These are phyloP conservation scores for Neurospora sp. DNA, from an alignment of 495 filamentous ascomycete species.

Conservation along the genomic window DNA sequence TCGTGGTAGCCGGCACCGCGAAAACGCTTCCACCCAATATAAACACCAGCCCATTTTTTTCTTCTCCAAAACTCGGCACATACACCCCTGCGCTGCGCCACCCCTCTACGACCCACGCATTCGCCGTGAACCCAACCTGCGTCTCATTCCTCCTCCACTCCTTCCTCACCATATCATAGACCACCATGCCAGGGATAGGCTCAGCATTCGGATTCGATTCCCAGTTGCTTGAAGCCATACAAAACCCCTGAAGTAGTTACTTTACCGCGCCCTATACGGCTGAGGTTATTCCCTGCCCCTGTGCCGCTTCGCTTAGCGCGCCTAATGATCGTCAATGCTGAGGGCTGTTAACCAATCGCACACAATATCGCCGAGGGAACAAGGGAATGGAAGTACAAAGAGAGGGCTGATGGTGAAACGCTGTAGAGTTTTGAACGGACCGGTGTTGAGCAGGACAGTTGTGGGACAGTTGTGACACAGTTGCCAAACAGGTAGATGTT, in stretches of 20 bases:
- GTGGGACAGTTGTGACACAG: background rate
- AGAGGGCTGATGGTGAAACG: background rate
- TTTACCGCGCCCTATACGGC: background rate
- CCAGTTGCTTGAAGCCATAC: background rate
- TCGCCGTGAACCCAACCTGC: background rate
- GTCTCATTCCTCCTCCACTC: background rate
- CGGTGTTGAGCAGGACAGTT: background rate
- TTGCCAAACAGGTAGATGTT: background rate
- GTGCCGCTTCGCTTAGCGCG: background rate
- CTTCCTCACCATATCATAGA: background rate
- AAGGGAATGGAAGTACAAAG: background rate
- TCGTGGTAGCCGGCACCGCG: background rate
- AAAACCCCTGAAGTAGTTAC: background rate
- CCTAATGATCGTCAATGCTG: background rate
- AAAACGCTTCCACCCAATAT: background rate
- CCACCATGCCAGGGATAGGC: background rate
- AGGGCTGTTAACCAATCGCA: background rate
- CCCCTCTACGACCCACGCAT: background rate
- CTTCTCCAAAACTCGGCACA: background rate
- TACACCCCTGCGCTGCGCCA: too few species aligned
- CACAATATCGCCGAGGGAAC: background rate
- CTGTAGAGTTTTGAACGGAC: background rate
- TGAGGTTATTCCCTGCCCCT: background rate
- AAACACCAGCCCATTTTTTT: background rate
- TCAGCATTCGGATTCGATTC: background rate